phyloP scores from a whole-genome alignment of 805 yeast species.

The Ogataea nitratoaversa region DNA sequence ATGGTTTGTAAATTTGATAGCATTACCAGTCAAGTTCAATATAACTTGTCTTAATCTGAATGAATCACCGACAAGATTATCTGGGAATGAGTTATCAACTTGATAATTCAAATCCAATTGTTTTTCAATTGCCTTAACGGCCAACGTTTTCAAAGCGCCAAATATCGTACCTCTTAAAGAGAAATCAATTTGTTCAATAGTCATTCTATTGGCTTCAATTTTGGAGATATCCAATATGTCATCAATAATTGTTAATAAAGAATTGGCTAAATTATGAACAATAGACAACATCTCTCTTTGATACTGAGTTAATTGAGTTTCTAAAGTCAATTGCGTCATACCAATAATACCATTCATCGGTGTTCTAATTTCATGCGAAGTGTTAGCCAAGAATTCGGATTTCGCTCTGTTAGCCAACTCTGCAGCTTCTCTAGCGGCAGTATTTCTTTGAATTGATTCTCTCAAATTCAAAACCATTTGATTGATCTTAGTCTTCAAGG shows the following conservation, averaged over 20 bases:
- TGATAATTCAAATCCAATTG: constrained; percentile 75
- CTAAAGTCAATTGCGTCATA: constrained; percentile 85
- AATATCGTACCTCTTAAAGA: constrained; percentile 83
- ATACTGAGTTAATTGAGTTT: constrained; percentile 84
- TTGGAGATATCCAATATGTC: constrained; percentile 89
- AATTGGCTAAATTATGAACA: constrained; percentile 83
- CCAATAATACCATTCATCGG: constrained; percentile 93
- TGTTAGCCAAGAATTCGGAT: constrained; percentile 85
- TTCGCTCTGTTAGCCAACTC: constrained; percentile 86
- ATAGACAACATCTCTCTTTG: constrained; percentile 89
- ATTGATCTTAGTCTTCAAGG: constrained; percentile 58
- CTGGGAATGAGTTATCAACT: constrained; percentile 85
- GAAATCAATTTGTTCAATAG: constrained; percentile 84
- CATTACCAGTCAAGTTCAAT: constrained; percentile 82
- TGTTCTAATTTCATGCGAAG: constrained; percentile 84
- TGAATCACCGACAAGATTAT: constrained; percentile 81
- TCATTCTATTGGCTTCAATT: constrained; percentile 92
- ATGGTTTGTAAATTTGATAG: constrained; percentile 78
- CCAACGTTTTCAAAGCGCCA: constrained; percentile 84
- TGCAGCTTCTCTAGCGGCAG: constrained; percentile 93
- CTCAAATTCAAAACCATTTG: constrained; percentile 84
- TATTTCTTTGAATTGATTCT: constrained; percentile 85
- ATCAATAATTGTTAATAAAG: constrained; percentile 80
- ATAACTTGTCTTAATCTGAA: constrained; percentile 85
- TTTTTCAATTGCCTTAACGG: constrained; percentile 86